phyloP scores from a whole-genome alignment of 1,284 basidiomycete species.

The Mixia osmundae region DNA sequence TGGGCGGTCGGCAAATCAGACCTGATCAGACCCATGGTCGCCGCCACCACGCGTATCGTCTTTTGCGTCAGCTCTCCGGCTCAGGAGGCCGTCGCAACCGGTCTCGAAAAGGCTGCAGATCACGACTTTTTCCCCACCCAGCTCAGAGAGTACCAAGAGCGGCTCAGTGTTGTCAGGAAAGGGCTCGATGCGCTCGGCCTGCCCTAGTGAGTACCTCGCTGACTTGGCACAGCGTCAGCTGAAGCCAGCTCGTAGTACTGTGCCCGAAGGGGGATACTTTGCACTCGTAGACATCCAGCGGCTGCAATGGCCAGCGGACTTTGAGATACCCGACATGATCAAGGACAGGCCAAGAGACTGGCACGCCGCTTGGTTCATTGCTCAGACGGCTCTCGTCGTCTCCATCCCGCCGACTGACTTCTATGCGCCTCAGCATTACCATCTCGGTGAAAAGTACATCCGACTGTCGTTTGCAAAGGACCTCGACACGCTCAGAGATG shows the following conservation, averaged over 20 bases:
- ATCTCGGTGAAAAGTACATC: conserved; percentile 61
- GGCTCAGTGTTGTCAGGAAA: conserved; percentile 45
- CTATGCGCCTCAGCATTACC: conserved; percentile 60
- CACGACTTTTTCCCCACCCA: conserved; percentile 55
- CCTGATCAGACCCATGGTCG: conserved; percentile 64
- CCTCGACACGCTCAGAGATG: conserved; percentile 47
- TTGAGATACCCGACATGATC: conserved; percentile 51
- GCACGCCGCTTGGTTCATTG: conserved; percentile 30
- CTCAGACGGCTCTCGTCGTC: conserved; percentile 14
- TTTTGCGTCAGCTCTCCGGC: conserved; percentile 36
- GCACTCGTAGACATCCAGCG: conserved; percentile 34
- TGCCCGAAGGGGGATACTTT: conserved; percentile 76
- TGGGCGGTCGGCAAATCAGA: conserved; percentile 75
- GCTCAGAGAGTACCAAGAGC: conserved; percentile 49
- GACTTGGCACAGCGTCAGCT: not conserved
- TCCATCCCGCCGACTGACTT: conserved; percentile 26
- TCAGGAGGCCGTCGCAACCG: conserved; percentile 67
- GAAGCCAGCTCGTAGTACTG: conserved; percentile 24
- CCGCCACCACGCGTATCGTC: conserved; percentile 77
- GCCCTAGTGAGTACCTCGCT: conserved; percentile 31
- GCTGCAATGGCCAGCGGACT: conserved; percentile 59
- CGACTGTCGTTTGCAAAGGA: conserved; percentile 91
- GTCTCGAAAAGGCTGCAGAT: conserved; percentile 48
- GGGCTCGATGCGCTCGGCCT: conserved; percentile 67
- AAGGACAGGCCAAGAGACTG: conserved; percentile 59